A percentile compares a stretch with the other conserved stretches of the same genome.
These are phyloP conservation scores for Malania oleifera DNA, from an alignment of 164 flowering plant species.

Conservation along the genomic window DNA sequence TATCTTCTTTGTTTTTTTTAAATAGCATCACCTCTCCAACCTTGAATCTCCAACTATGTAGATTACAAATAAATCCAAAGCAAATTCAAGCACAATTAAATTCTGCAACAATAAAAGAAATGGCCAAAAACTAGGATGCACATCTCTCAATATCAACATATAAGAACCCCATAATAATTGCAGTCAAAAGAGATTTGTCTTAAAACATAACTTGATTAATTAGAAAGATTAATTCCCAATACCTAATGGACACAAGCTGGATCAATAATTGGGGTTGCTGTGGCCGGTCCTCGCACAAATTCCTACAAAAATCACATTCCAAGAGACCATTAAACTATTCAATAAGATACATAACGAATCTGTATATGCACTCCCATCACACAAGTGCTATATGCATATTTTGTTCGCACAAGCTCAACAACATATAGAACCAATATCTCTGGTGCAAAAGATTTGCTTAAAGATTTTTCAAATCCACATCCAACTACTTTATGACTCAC, in stretches of 20 bases:
- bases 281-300: slow-evolving; percentile 8
- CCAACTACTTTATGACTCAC: background rate
- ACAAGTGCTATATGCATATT: too few species aligned
- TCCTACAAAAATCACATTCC: slow-evolving; percentile 13
- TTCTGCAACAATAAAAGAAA: background rate
- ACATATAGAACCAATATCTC: background rate
- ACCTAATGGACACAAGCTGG: slow-evolving; percentile 13
- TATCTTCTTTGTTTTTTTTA: too few species aligned
- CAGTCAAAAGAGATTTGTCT: background rate
- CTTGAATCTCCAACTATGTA: too few species aligned
- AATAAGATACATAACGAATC: too few species aligned
- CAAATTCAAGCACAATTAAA: too few species aligned
- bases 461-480: background rate
- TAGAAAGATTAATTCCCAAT: background rate
- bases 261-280: slow-evolving; percentile 7
- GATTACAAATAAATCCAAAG: too few species aligned
- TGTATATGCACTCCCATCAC: too few species aligned
- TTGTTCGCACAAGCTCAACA: too few species aligned
- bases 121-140: slow-evolving; percentile 2
- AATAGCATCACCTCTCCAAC: too few species aligned
- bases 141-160: background rate
- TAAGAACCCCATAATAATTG: background rate
- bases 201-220: background rate
- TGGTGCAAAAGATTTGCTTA: background rate
- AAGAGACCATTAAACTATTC: too few species aligned